Evolutionary conservation across 2,329 filamentous ascomycete genomes (phyloP).

Genomic region (Ceratocystis smalleyi): DNA sequence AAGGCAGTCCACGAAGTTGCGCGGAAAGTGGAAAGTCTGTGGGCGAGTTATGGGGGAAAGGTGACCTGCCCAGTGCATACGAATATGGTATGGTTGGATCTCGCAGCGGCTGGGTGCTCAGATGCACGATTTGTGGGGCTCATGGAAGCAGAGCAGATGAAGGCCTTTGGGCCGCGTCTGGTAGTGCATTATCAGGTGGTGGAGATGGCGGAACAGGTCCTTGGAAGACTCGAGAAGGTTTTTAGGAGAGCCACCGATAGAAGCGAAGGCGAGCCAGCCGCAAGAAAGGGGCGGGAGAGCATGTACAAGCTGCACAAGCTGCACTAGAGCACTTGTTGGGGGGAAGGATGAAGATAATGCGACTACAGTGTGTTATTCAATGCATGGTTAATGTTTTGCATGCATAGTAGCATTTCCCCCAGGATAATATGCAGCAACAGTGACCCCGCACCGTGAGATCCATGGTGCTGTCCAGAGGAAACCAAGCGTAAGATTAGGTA

Average conservation of each 20-base stretch:
- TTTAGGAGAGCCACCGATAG: conserved; percentile 30
- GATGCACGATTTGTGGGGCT: conserved; percentile 27
- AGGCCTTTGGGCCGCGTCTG: conserved; percentile 28
- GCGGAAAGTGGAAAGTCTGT: conserved; percentile 49
- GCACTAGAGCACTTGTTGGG: neutral
- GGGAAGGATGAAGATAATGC: neutral
- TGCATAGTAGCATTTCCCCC: neutral
- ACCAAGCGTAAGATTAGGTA: neutral
- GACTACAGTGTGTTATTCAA: neutral
- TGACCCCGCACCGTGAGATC: neutral
- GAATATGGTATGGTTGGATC: conserved; percentile 83
- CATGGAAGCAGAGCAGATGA: conserved; percentile 30
- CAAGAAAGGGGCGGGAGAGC: conserved; percentile 11
- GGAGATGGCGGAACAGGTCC: conserved; percentile 41
- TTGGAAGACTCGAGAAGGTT: conserved; percentile 39
- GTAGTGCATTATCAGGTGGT: conserved; percentile 47
- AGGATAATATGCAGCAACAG: neutral
- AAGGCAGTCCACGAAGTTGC: conserved; percentile 46
- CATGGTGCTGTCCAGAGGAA: neutral
- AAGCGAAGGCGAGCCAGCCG: conserved; percentile 9
- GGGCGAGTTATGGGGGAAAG: conserved; percentile 54
- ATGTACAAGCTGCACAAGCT: conserved; percentile 18
- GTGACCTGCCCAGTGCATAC: conserved; percentile 58
- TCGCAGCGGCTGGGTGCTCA: conserved; percentile 41
- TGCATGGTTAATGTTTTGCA: neutral